Percentiles rank a stretch among this genome's conserved stretches.
Conservation (phyloP, 371 early-diverging fungal genomes). For the Quaeritorhiza haematococci region DNA sequence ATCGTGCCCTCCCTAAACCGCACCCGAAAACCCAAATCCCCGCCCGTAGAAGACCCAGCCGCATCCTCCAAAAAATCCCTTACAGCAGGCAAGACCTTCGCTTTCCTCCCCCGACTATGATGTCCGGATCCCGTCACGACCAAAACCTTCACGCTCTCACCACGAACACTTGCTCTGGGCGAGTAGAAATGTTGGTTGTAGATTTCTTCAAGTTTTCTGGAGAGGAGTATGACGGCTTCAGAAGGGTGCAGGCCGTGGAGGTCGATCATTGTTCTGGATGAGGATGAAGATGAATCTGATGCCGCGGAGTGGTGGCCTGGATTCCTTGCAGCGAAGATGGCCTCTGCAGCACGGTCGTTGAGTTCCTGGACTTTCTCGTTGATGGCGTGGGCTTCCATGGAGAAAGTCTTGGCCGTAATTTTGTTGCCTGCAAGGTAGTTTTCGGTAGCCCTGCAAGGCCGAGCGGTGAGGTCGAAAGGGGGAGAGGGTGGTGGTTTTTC, state of each 20-base stretch:
- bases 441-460: slow-evolving; percentile 35
- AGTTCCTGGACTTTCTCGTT: slow-evolving; percentile 31
- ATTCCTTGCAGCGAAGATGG: slow-evolving; percentile 32
- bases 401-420: slow-evolving; percentile 37
- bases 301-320: not conserved
- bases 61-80: slow-evolving; percentile 14
- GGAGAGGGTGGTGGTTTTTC: too few species aligned
- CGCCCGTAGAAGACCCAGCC: too few species aligned
- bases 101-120: slow-evolving; percentile 27
- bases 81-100: slow-evolving; percentile 34
- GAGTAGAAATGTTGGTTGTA: slow-evolving; percentile 11
- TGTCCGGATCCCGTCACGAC: slow-evolving; percentile 44
- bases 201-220: slow-evolving; percentile 16
- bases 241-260: slow-evolving; percentile 41
- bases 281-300: too few species aligned
- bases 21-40: too few species aligned
- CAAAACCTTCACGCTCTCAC: slow-evolving; percentile 22
- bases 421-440: slow-evolving; percentile 36
- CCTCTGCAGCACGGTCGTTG: slow-evolving; percentile 23
- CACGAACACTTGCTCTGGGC: too few species aligned
- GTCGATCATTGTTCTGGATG: slow-evolving; percentile 33
- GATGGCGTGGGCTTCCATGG: slow-evolving; percentile 25
- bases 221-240: slow-evolving; percentile 31
- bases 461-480: too few species aligned
- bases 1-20: slow-evolving; percentile 19